Base-by-base conservation (phyloP, 208 protist species). In the Leishmania tarentolae region DNA sequence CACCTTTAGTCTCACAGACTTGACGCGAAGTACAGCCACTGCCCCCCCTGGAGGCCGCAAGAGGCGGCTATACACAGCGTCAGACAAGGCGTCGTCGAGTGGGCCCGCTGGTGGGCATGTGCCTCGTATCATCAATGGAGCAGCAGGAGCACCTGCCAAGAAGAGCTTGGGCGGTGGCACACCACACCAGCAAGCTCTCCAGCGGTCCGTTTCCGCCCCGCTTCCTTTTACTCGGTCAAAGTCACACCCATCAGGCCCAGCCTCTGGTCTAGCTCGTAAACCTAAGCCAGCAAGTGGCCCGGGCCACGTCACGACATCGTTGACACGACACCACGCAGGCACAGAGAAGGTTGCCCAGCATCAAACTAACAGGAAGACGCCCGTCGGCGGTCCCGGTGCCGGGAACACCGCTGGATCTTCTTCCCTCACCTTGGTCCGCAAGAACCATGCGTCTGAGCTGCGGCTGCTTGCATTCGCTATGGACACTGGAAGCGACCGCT, bases 401-500 rank as follows among this genome's bases (percentile, higher is more conserved):
- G 73, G 31, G 73, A 35, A 35, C n/a, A 24, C 47, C 47, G 15
- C 9, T 17, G 1, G 56, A 6, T 9, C 46, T 19, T 47, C 46
- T n/a, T 19, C 75, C n/a, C 44, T 53, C 31, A 47, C 81, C 46
- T 83, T 82, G 63, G 78, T 80, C 1, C 86, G 86, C 78, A 82
- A 46, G 75, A 87, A 86, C 83, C 80, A 78, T 31, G 83, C 78
- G 21, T 79, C 78, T 11, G 63, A 47, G 61, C 79, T 83, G 75
- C 83, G 79, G 56, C 50, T 79, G 53, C 17, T 28, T 17, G 71
- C 71, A 9, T 50, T 31, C 37, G 42, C 40, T 9, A 24, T 31
- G 40, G 15, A 40, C 71, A 4, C 7, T 2, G 17, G 47, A 40
- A 47, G 46, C 13, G 11, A 42, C 28, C 40, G 31, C 24, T 4